Evolutionary conservation across 176 grass and related monocot genomes (phyloP), one percentile per base, ranked within the genome.

Genomic region (Alopecurus myosuroides): DNA sequence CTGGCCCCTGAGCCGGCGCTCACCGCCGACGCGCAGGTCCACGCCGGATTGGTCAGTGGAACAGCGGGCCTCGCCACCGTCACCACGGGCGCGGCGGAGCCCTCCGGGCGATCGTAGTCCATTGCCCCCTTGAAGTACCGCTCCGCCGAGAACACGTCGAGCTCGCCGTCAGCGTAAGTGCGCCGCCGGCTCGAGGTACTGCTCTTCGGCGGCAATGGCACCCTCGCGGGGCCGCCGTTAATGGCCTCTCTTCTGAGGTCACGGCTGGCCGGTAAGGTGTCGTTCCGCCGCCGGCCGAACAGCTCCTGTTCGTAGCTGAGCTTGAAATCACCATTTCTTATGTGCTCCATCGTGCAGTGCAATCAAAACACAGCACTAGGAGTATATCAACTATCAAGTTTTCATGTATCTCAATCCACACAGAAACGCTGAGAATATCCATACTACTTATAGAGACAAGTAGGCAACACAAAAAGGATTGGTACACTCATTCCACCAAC

Each of bases 91-190:
- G 23, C 23, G 70, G 48, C 23, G 15, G 55, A 20, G 23, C 0
- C 72, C 9, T 85, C 50, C 30, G 61, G 79, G 50, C 25, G 42
- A 25, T 39, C 53, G 0, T 48, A 39, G 46, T 95, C 88, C 42
- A 91, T 83, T 17, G 64, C 41, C 7, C 94, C 91, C 48, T 65
- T 91, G 83, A 96, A 96, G 84, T 96, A 96, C 14, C 83, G 77
- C 81, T 96, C 91, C 13, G 94, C 94, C 2, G 86, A 23, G 81
- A 96, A 93, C 70, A 96, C 92, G 66, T 91, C 91, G 42, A 96
- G 92, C 88, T 96, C 94, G 44, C 84, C 88, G 76, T 93, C 91
- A 26, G 76, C 80, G 84, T 84, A 70, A 70, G 81, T 85, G 4
- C 81, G 91, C 77, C 81, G 58, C 29, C 84, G 29, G 51, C 77